Evolutionary conservation across 1,284 basidiomycete genomes (phyloP), one percentile per base, ranked within the genome.

Genomic region (Pisolithus thermaeus): DNA sequence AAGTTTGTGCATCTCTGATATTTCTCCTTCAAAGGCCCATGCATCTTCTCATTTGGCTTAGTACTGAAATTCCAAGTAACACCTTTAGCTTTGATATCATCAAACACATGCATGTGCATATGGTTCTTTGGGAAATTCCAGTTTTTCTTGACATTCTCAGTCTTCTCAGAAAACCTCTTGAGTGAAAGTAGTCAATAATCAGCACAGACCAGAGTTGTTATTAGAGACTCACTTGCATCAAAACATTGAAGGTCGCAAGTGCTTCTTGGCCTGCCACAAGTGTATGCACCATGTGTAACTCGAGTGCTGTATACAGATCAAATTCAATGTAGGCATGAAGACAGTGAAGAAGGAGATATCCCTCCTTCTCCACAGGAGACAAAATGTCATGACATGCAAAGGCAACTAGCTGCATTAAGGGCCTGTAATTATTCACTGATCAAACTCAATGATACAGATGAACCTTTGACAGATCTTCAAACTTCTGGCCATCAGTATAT

Each of bases 1-100:
- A 65, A 67, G 49, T 73, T 72, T 16, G 63, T 63, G 2, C 39
- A 52, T 2, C 28, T 16, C 3, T 56, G 52, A 46, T 68, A 69
- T 2, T 49, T 45, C 7, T 56, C 40, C 43, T 68, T 67, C 11
- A 68, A 28, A 3, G 56, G 44, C 1, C 57, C 42, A 50, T 61
- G 60, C 50, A 53, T 56, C 39, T 58, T 59, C 40, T 64, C 60
- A 53, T 59, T 60, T 25, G 52, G 53, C 53, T 61, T 66, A 1
- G 59, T 65, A 46, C 49, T 64, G 48, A 50, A 65, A 27, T 62
- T 64, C 16, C 50, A 50, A 7, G 54, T 58, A 2, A 58, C 60
- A 22, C 65, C 28, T 9, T 30, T 30, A 30, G 28, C 28, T 30
- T 30, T 9, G 28, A 30, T 30, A 9, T 30, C 9, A 6, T 30